Evolutionary conservation across 164 flowering plant genomes (phyloP).

Genomic region (Stephania yunnanensis): DNA sequence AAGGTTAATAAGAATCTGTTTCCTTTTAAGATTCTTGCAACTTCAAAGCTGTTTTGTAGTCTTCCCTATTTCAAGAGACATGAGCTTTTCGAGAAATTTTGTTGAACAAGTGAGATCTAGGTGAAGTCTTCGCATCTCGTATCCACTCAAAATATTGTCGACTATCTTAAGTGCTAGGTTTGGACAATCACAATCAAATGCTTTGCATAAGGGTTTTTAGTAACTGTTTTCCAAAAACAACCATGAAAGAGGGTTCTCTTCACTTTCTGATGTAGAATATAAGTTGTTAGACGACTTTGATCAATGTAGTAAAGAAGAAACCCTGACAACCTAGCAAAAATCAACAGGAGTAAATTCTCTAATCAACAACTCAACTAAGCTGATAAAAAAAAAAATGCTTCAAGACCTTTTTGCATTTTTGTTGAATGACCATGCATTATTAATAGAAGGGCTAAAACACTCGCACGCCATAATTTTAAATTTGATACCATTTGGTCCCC

Average conservation of each 20-base stretch:
- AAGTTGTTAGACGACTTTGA: slow-evolving; percentile 6
- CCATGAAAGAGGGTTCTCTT: slow-evolving; percentile 9
- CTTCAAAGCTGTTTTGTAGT: slow-evolving; percentile 28
- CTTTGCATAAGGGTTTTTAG: slow-evolving; percentile 25
- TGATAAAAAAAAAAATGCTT: not conserved
- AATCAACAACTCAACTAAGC: not conserved
- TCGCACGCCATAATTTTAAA: too few relatives aligned
- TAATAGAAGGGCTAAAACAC: too few relatives aligned
- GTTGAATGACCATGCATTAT: not conserved
- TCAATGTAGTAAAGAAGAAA: not conserved
- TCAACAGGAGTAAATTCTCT: not conserved
- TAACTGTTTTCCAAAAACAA: slow-evolving; percentile 8
- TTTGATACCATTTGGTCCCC: too few relatives aligned
- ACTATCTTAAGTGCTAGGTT: slow-evolving; percentile 34
- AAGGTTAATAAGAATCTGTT: slow-evolving; percentile 42
- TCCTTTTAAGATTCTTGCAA: slow-evolving; percentile 37
- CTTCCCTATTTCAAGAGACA: slow-evolving; percentile 67
- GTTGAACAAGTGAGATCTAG: slow-evolving; percentile 56
- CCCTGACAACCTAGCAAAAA: not conserved
- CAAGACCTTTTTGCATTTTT: not conserved
- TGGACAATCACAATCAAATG: slow-evolving; percentile 16
- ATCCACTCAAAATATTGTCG: slow-evolving; percentile 44
- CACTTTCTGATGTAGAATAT: slow-evolving; percentile 13
- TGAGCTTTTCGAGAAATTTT: slow-evolving; percentile 63
- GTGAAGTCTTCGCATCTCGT: slow-evolving; percentile 29